phyloP scores from a whole-genome alignment of 257 asterid species.

The Striga asiatica region DNA sequence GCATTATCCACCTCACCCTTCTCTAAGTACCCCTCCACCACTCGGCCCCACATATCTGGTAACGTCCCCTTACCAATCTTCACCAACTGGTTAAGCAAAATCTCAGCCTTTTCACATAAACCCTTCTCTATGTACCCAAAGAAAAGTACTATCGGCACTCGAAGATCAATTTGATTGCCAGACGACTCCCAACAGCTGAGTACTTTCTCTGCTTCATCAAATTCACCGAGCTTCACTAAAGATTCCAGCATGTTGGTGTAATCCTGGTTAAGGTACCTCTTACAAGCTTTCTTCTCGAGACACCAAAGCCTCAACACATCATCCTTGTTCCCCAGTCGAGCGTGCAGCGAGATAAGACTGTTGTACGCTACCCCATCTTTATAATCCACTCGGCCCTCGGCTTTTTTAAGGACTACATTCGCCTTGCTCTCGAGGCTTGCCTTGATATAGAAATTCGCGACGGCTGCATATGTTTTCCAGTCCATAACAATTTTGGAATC shows the following conservation, averaged over 20 bases:
- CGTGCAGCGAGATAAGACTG: constrained; percentile 63
- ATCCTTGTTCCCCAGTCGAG: constrained; percentile 46
- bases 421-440: constrained; percentile 47
- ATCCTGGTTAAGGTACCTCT: constrained; percentile 49
- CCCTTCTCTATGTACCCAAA: constrained; percentile 40
- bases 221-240: constrained; percentile 51
- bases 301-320: constrained; percentile 60
- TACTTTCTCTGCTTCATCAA: constrained; percentile 53
- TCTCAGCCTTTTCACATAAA: constrained; percentile 45
- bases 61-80: constrained; percentile 27
- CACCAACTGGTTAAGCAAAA: constrained; percentile 32
- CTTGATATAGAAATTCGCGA: constrained; percentile 53
- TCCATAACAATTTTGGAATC: constrained; percentile 37
- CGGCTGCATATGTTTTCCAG: constrained; percentile 70
- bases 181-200: constrained; percentile 71
- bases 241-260: constrained; percentile 53
- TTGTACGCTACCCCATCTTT: constrained; percentile 51
- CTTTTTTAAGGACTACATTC: constrained; percentile 35
- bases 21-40: constrained; percentile 52
- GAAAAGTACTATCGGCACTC: constrained; percentile 45
- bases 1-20: constrained; percentile 37
- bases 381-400: constrained; percentile 45
- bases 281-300: constrained; percentile 35
- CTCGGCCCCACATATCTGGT: constrained; percentile 42
- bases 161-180: constrained; percentile 52